A percentile compares a stretch with the other conserved stretches of the same genome.
These are phyloP conservation scores for Tuctoria greenei DNA, from an alignment of 176 grass and related monocot species.

Conservation along the genomic window DNA sequence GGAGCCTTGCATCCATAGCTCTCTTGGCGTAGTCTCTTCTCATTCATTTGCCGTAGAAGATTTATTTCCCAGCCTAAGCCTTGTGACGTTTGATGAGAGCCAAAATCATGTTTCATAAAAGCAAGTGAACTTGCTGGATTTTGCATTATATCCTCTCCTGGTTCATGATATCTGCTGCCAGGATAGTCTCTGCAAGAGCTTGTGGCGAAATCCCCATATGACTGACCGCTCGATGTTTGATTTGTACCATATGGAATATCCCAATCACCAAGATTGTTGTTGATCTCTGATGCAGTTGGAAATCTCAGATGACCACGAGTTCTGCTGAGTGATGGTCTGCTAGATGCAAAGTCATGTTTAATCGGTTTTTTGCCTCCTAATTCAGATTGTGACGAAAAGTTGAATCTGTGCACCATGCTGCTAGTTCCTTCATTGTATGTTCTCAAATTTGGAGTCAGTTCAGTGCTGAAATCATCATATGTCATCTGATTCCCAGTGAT, in stretches of 20 bases:
- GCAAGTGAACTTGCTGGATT: slow-evolving; percentile 42
- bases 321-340: slow-evolving; percentile 26
- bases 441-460: slow-evolving; percentile 39
- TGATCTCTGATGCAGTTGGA: slow-evolving; percentile 62
- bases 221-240: slow-evolving; percentile 25
- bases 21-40: slow-evolving; percentile 49
- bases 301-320: slow-evolving; percentile 52
- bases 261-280: slow-evolving; percentile 46
- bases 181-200: slow-evolving; percentile 39
- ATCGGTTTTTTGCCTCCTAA: slow-evolving; percentile 39
- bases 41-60: slow-evolving; percentile 52
- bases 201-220: slow-evolving; percentile 21
- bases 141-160: slow-evolving; percentile 40
- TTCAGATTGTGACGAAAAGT: slow-evolving; percentile 43
- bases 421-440: slow-evolving; percentile 40
- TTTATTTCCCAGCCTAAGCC: slow-evolving; percentile 57
- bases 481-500: slow-evolving; percentile 25
- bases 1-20: slow-evolving; percentile 36
- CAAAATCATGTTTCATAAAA: slow-evolving; percentile 52
- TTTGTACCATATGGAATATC: slow-evolving; percentile 27
- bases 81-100: slow-evolving; percentile 36
- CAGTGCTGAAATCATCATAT: slow-evolving; percentile 48
- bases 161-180: slow-evolving; percentile 34
- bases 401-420: slow-evolving; percentile 35
- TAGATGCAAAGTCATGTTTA: slow-evolving; percentile 27